Conservation (phyloP, 1,284 basidiomycete genomes). For the Heterobasidion irregulare region DNA sequence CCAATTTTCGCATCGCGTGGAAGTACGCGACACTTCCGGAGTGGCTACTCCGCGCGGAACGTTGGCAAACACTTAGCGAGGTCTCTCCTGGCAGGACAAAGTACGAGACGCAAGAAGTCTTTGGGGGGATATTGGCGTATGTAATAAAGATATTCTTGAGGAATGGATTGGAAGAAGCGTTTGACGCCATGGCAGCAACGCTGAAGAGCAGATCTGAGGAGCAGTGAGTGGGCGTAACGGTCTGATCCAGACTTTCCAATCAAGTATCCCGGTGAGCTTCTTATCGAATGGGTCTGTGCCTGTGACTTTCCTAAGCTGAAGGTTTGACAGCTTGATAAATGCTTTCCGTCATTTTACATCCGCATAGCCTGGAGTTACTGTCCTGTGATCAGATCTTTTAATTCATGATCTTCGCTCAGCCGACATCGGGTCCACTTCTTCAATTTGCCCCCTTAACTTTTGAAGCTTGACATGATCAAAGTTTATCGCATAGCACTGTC, state of each 20-base stretch:
- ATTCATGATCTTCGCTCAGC: too few species aligned
- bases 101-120: conserved; percentile 61
- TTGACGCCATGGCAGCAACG: conserved; percentile 47
- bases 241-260: background rate
- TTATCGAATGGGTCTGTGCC: background rate
- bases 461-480: too few species aligned
- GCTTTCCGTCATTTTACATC: too few species aligned
- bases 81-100: conserved; percentile 38
- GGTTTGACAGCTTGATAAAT: too few species aligned
- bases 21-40: background rate
- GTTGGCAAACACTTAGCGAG: conserved; percentile 48
- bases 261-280: background rate
- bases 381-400: too few species aligned
- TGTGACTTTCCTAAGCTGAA: background rate
- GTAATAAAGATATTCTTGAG: conserved; percentile 39
- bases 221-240: background rate
- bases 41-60: conserved; percentile 6
- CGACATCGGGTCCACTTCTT: too few species aligned
- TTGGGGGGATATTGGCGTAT: conserved; percentile 48
- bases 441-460: too few species aligned
- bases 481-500: too few species aligned
- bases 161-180: conserved; percentile 34
- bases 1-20: conserved; percentile 4
- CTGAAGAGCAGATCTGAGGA: conserved; percentile 46
- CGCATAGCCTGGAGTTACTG: too few species aligned